Percentiles rank a stretch among this genome's conserved stretches.
Evolutionary conservation across 2,329 filamentous ascomycete genomes (phyloP).

Genomic region (Epichloe sibirici): DNA sequence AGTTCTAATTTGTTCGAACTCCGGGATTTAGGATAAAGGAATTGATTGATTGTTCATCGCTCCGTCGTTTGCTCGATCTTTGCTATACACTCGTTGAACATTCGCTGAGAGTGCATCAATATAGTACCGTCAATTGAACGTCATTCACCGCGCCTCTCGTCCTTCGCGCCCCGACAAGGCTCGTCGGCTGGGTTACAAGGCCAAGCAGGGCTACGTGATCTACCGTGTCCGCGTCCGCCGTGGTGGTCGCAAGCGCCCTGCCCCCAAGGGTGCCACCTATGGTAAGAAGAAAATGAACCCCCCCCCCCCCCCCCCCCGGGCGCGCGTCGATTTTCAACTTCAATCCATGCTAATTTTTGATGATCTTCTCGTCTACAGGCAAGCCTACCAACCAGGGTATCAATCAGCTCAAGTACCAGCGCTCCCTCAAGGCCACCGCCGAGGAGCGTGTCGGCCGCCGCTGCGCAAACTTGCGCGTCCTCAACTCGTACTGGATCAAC

Average conservation of each 20-base stretch:
- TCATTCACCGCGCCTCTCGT: conserved; percentile 97
- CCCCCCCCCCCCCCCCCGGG: no score
- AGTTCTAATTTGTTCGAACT: not conserved
- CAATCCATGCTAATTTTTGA: not conserved
- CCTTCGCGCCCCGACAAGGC: conserved; percentile 99
- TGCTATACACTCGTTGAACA: conserved; percentile 99
- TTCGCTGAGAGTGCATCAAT: conserved; percentile 99
- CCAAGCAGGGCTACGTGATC: conserved; percentile 99
- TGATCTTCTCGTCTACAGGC: conserved; percentile 41
- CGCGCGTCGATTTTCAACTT: no score
- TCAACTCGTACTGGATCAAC: conserved; percentile 99
- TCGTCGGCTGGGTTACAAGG: conserved; percentile 99
- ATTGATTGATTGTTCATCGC: not conserved
- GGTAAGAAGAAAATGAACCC: conserved; percentile 45
- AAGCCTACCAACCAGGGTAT: conserved; percentile 99
- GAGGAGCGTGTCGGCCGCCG: conserved; percentile 99
- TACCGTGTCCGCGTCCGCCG: conserved; percentile 98
- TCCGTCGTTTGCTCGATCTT: conserved; percentile 12
- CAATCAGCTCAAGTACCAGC: conserved; percentile 99
- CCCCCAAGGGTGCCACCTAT: conserved; percentile 95
- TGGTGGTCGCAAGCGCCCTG: conserved; percentile 96
- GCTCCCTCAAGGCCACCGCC: conserved; percentile 91
- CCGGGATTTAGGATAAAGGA: not conserved
- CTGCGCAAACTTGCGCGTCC: conserved; percentile 96
- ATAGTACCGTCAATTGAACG: conserved; percentile 99